Evolutionary conservation across 2,329 filamentous ascomycete genomes (phyloP), one percentile per base, ranked within the genome.

Genomic region (Pseudogymnoascus sp.): DNA sequence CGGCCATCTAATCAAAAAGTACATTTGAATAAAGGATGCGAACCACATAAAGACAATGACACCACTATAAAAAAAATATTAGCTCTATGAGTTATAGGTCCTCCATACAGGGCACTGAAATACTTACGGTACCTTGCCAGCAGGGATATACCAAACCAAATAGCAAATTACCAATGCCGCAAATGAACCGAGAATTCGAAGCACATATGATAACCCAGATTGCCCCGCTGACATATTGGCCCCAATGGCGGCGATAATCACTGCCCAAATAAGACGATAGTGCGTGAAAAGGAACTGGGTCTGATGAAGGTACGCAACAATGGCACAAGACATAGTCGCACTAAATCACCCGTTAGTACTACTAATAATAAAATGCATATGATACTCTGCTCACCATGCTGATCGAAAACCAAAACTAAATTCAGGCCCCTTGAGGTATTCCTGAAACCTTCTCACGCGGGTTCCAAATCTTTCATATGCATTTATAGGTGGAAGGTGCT

Each of bases 11-110:
- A 60, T 35, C 4, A 60, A 21, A 15, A 60, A 60, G 29, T 60
- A 60, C 58, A 60, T 60, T 21, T 60, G 58, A 21, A 60, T 27
- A 27, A 60, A 60, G 58, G 58, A 60, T 12, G 15, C 29, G 13
- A 60, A 60, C 58, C 58, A 60, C 58, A 60, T 60, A n/a, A 35
- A 35, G n/a, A 60, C 58, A 60, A 60, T 37, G 58, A 60, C 58
- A 4, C 58, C 58, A 40, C 58, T 60, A 18, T 39, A 55, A 55
- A 39, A 39, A 40, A 2, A 40, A n/a, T n/a, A 10, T 60, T 60
- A 60, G 58, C n/a, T 55, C 21, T 27, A 35, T 25, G 33, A 37
- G n/a, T 39, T 37, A 18, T 12, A 27, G 15, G 12, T n/a, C n/a
- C 8, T 59, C 6, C 7, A 59, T 37, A 37, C n/a, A 18, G 12